Percentiles rank a stretch among this genome's conserved stretches.
Evolutionary conservation across 257 asterid genomes (phyloP).

Genomic region (Solanum chmielewskii): DNA sequence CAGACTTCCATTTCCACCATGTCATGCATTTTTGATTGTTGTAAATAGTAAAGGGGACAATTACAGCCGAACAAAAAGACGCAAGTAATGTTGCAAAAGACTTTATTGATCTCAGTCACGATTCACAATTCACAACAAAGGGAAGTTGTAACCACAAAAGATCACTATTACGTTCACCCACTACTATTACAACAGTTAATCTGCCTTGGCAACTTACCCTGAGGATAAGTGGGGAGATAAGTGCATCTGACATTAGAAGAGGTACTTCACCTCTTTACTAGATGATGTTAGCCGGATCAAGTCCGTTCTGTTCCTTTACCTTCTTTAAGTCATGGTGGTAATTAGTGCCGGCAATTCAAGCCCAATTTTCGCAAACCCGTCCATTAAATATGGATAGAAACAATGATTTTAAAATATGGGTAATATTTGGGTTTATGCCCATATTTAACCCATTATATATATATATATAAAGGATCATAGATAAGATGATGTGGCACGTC

Average conservation of each 20-base stretch:
- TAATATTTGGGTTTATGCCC: not conserved
- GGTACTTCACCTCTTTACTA: constrained; percentile 59
- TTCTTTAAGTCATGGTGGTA: constrained; percentile 35
- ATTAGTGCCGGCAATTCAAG: not conserved
- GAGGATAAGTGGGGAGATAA: constrained; percentile 80
- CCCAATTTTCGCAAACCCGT: not conserved
- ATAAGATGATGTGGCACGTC: no score
- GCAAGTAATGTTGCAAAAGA: not conserved
- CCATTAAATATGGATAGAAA: not conserved
- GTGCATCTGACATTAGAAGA: constrained; percentile 67
- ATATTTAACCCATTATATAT: not conserved
- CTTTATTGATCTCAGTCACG: not conserved
- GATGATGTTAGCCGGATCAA: constrained; percentile 71
- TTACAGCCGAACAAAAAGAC: not conserved
- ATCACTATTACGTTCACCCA: not conserved
- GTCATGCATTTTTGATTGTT: not conserved
- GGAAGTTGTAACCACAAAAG: not conserved
- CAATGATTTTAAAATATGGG: not conserved
- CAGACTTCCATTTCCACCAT: not conserved
- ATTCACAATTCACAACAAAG: not conserved
- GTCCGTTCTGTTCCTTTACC: constrained; percentile 62
- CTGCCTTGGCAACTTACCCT: constrained; percentile 46
- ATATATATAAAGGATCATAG: no score
- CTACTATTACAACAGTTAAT: not conserved
- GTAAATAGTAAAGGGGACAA: not conserved